phyloP scores from a whole-genome alignment of 768 basidiomycete genomes.

The Tylopilus subfusipes region DNA sequence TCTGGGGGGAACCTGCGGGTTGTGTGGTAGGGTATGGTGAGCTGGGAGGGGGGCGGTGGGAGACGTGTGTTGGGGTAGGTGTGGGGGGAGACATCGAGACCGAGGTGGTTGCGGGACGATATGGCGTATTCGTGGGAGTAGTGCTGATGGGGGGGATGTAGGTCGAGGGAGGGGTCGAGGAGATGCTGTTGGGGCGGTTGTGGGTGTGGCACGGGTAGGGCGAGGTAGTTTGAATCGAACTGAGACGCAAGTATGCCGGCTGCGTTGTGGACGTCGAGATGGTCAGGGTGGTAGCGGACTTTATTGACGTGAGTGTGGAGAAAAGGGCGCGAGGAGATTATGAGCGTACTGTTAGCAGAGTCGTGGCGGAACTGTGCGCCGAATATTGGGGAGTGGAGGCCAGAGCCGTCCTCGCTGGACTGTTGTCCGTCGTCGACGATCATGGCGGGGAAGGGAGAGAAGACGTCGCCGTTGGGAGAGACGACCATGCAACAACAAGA shows the following conservation, averaged over 20 bases:
- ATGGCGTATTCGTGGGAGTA: constrained; percentile 40
- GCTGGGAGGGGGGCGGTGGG: constrained; percentile 31
- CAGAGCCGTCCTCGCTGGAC: constrained; percentile 75
- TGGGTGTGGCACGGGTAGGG: constrained; percentile 28
- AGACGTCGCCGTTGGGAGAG: constrained; percentile 51
- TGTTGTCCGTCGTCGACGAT: constrained; percentile 62
- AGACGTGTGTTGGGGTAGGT: constrained; percentile 42
- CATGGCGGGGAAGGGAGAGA: constrained; percentile 53
- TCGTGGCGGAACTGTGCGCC: constrained; percentile 46
- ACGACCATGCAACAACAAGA: constrained; percentile 49
- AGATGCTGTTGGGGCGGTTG: constrained; percentile 36
- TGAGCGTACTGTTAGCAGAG: constrained; percentile 37
- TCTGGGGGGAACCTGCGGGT: constrained; percentile 34
- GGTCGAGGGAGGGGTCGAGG: constrained; percentile 43
- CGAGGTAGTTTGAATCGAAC: constrained; percentile 46
- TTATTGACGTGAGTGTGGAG: constrained; percentile 48
- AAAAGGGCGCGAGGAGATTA: constrained; percentile 48
- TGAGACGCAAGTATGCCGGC: constrained; percentile 47
- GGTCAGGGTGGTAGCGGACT: constrained; percentile 62
- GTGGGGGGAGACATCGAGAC: constrained; percentile 42
- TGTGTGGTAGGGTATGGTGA: constrained; percentile 21
- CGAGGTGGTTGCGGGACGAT: constrained; percentile 43
- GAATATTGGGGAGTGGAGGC: constrained; percentile 70
- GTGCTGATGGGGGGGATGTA: constrained; percentile 34
- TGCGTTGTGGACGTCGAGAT: constrained; percentile 45